A percentile compares a stretch with the other conserved stretches of the same genome.
Evolutionary conservation across 2,329 filamentous ascomycete species (phyloP).

Genomic region (Orbilia javanica): DNA sequence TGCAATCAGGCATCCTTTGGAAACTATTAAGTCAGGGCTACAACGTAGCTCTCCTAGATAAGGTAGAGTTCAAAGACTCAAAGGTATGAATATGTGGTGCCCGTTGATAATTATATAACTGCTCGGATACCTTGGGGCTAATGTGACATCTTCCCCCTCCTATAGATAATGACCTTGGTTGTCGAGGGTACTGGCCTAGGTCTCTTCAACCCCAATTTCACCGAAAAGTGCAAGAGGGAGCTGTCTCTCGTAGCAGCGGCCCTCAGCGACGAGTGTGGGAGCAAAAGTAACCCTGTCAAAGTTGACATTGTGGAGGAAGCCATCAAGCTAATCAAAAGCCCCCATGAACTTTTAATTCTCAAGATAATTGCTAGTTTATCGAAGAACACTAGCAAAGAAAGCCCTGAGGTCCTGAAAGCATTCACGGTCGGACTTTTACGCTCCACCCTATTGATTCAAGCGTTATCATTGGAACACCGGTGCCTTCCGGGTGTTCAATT

Average conservation of each 20-base stretch:
- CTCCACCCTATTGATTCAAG: slow-evolving; percentile 10
- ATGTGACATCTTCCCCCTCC: background rate
- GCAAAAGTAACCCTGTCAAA: background rate
- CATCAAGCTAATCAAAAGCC: background rate
- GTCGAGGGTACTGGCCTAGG: slow-evolving; percentile 53
- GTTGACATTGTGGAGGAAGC: background rate
- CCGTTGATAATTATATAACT: background rate
- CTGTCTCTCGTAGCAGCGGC: background rate
- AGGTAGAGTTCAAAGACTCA: slow-evolving; percentile 74
- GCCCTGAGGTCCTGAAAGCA: background rate
- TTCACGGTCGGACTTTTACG: slow-evolving; percentile 23
- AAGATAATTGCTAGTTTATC: slow-evolving; percentile 6
- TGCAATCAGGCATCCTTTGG: slow-evolving; percentile 69
- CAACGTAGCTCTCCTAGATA: slow-evolving; percentile 75
- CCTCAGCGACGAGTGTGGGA: slow-evolving; percentile 3
- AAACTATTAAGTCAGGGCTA: slow-evolving; percentile 71
- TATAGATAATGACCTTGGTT: slow-evolving; percentile 67
- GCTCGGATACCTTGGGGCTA: background rate
- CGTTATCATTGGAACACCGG: slow-evolving; percentile 20
- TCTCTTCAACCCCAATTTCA: slow-evolving; percentile 26
- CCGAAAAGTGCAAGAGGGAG: slow-evolving; percentile 11
- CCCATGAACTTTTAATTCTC: slow-evolving; percentile 27
- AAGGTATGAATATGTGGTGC: slow-evolving; percentile 67
- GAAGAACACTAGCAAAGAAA: background rate
- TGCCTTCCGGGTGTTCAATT: slow-evolving; percentile 25